Evolutionary conservation across 768 basidiomycete species (phyloP).

Genomic region (Pleurotus ostreatus): DNA sequence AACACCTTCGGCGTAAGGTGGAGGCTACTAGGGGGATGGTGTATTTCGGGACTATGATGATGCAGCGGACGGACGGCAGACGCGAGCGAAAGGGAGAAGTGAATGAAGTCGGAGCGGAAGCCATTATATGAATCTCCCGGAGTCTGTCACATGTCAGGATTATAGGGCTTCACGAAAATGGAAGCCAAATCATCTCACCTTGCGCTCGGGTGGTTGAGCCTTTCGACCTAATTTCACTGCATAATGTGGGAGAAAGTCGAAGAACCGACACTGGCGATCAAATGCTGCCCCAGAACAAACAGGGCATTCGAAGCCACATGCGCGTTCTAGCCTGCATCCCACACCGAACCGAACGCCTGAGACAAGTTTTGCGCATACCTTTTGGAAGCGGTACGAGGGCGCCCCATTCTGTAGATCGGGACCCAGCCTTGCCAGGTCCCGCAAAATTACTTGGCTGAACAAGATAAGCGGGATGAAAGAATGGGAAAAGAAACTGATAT

Average conservation of each 20-base stretch:
- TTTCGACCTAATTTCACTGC: constrained; percentile 61
- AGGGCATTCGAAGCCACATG: constrained; percentile 69
- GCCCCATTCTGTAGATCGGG: constrained; percentile 11
- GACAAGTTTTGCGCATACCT: constrained; percentile 78
- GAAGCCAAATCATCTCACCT: constrained; percentile 32
- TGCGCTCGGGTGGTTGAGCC: constrained; percentile 30
- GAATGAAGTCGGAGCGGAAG: constrained; percentile 92
- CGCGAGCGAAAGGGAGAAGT: constrained; percentile 82
- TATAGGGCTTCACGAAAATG: constrained; percentile 6
- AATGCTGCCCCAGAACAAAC: constrained; percentile 60
- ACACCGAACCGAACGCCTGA: constrained; percentile 88
- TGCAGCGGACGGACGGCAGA: constrained; percentile 46
- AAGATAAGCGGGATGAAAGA: background rate
- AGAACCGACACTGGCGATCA: constrained; percentile 75
- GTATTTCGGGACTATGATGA: constrained; percentile 17
- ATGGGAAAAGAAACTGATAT: constrained; percentile 20
- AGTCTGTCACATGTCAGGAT: constrained; percentile 24
- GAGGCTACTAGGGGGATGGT: constrained; percentile 56
- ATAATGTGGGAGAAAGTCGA: constrained; percentile 80
- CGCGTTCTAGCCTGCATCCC: constrained; percentile 76
- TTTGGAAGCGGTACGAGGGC: constrained; percentile 39
- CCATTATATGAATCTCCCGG: constrained; percentile 73
- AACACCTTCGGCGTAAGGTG: constrained; percentile 85
- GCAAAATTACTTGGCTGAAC: constrained; percentile 15
- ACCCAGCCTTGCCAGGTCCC: background rate